phyloP scores from a whole-genome alignment of 345 rosid species.

The Geranium brycei region DNA sequence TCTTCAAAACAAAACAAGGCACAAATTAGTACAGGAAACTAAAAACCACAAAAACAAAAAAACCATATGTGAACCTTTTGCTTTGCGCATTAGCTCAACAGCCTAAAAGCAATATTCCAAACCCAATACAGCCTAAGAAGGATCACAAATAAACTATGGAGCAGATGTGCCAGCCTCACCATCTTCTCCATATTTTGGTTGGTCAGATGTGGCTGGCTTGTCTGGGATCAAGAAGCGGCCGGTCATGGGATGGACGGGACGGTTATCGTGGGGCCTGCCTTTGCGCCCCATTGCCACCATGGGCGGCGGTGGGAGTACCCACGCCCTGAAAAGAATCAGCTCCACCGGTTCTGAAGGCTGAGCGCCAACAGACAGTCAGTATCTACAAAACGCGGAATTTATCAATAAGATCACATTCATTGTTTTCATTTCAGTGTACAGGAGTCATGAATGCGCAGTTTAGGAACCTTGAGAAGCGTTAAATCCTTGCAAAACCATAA shows the following conservation, averaged over 20 bases:
- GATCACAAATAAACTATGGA: background rate
- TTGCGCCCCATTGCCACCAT: constrained; percentile 78
- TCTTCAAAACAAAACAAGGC: too few relatives aligned
- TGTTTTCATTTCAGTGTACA: too few relatives aligned
- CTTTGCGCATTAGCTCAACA: too few relatives aligned
- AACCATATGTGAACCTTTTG: too few relatives aligned
- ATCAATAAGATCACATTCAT: too few relatives aligned
- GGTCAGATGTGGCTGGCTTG: constrained; percentile 16
- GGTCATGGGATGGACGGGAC: constrained; percentile 69
- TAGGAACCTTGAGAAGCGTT: too few relatives aligned
- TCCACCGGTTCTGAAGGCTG: constrained; percentile 84
- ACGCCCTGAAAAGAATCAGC: constrained; percentile 67
- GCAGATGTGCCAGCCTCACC: background rate
- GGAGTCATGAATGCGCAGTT: too few relatives aligned
- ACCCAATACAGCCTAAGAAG: too few relatives aligned
- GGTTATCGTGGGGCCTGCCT: constrained; percentile 57
- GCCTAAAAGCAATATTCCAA: too few relatives aligned
- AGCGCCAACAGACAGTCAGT: constrained; percentile 95
- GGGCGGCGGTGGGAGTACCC: constrained; percentile 80
- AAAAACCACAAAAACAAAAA: too few relatives aligned
- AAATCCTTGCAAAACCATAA: too few relatives aligned
- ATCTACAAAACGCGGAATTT: constrained; percentile 26
- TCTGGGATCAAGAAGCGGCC: constrained; percentile 39
- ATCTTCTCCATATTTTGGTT: constrained; percentile 7
- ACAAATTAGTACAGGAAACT: too few relatives aligned